Percentiles rank a stretch among this genome's conserved stretches.
phyloP scores from a whole-genome alignment of 2,329 filamentous ascomycete species.

The Fusarium acutatum region DNA sequence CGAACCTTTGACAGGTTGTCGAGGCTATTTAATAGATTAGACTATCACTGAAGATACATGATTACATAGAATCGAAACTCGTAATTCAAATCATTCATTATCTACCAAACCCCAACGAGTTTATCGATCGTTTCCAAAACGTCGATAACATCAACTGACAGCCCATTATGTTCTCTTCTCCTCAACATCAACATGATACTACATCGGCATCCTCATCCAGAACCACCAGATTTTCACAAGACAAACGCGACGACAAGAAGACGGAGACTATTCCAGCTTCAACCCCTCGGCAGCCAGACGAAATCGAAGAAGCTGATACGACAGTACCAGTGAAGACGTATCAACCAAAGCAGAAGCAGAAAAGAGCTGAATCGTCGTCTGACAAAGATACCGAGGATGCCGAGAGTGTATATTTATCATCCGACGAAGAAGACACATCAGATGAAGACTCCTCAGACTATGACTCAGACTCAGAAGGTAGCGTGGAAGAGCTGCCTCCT shows the following conservation, averaged over 20 bases:
- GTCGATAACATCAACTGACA: not conserved
- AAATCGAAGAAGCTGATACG: conserved; percentile 29
- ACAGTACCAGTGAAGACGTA: not conserved
- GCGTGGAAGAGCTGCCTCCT: conserved; percentile 17
- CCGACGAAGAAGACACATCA: conserved; percentile 22
- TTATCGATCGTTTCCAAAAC: not conserved
- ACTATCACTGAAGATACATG: not conserved
- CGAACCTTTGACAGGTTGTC: conserved; percentile 16
- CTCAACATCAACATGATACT: conserved; percentile 4
- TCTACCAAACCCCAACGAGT: not conserved
- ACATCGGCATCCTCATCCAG: conserved; percentile 5
- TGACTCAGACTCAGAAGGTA: conserved; percentile 21
- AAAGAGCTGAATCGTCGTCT: conserved; percentile 12
- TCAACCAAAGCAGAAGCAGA: conserved; percentile 6
- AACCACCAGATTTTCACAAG: not conserved
- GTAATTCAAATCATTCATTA: not conserved
- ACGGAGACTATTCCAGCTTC: not conserved
- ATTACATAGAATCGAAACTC: not conserved
- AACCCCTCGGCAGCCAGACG: conserved; percentile 20
- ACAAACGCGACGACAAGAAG: not conserved
- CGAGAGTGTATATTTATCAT: conserved; percentile 36
- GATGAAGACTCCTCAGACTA: conserved; percentile 25
- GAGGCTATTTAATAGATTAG: not conserved
- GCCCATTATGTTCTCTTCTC: conserved; percentile 10
- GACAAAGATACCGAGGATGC: conserved; percentile 14